Evolutionary conservation across 768 basidiomycete species (phyloP).

Genomic region (Dioszegia crocea): DNA sequence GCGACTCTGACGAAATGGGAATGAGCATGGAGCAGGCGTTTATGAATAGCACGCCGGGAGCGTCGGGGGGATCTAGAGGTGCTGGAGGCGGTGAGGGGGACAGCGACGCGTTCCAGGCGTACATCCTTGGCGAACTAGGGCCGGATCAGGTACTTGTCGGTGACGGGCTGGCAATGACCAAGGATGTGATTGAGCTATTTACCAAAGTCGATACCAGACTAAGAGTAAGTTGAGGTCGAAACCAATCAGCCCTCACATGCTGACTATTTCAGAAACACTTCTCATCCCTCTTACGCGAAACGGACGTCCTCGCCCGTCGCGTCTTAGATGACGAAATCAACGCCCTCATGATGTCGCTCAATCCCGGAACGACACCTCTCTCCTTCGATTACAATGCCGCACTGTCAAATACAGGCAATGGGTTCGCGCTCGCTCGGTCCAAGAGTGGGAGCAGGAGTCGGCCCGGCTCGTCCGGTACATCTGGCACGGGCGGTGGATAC

Average conservation of each 20-base stretch:
- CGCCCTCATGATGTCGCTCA: slow-evolving; percentile 18
- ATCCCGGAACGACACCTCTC: slow-evolving; percentile 18
- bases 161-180: slow-evolving; percentile 39
- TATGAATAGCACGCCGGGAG: neutral
- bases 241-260: neutral
- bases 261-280: slow-evolving; percentile 34
- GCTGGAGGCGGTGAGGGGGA: neutral
- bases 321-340: slow-evolving; percentile 35
- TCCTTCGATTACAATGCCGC: slow-evolving; percentile 29
- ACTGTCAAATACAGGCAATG: slow-evolving; percentile 17
- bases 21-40: slow-evolving; percentile 1
- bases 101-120: slow-evolving; percentile 30
- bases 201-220: slow-evolving; percentile 35
- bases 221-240: slow-evolving; percentile 18
- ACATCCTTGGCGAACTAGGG: slow-evolving; percentile 31
- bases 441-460: neutral
- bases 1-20: neutral
- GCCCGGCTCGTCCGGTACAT: neutral
- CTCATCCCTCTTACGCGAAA: slow-evolving; percentile 32
- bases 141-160: slow-evolving; percentile 30
- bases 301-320: slow-evolving; percentile 31
- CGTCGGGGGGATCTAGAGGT: neutral
- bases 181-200: slow-evolving; percentile 29
- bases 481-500: neutral
- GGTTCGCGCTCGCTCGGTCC: neutral